Base-by-base conservation (phyloP, 2,329 filamentous ascomycete genomes). In the Tolypocladium capitatum region DNA sequence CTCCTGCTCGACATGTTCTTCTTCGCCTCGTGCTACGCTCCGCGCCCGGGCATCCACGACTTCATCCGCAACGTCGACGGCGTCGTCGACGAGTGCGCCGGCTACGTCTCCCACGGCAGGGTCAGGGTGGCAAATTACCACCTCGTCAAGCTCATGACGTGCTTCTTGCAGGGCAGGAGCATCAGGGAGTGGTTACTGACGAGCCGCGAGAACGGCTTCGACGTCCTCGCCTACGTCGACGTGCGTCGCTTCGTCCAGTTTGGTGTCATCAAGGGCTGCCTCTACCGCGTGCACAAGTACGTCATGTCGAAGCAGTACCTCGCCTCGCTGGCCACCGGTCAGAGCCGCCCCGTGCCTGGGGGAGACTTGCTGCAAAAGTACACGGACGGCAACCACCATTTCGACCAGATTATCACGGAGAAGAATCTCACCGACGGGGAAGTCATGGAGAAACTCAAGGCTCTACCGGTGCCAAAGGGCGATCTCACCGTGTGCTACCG, bases 1-100 rank as follows among this genome's bases (percentile, higher is more conserved):
- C 74, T 95, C 27, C 77, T 97, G 46, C 78, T 97, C 11, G 92
- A 98, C 67, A 86, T 96, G 57, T 97, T 97, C 71, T 89, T 92
- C 63, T 98, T 97, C 63, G 76, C 82, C 31, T 87, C 86, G 38
- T 91, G 94, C 58, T 98, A 98, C 61, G 89, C 90, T 0, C 83
- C 84, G 0, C 87, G 78, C 1, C 75, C 81, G 0, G 83, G 86
- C 34, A 83, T 98, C 49, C 79, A 83, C 52, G 78, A 83, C 52
- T 94, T 98, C 58, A 74, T 92, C 31, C 74, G 78, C 38, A 87
- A 96, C 58, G 71, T 76, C 36, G 79, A 80, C 48, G 81, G 72
- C 44, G 74, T 94, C 67, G 83, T 94, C 50, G 84, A 88, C 54
- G 92, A 98, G 68, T 97, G 92, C 58, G 81, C 83, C 7, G 77